A percentile compares a stretch with the other conserved stretches of the same genome.
phyloP scores from a whole-genome alignment of 1,284 basidiomycete genomes.

The Cryptococcus depauperatus region DNA sequence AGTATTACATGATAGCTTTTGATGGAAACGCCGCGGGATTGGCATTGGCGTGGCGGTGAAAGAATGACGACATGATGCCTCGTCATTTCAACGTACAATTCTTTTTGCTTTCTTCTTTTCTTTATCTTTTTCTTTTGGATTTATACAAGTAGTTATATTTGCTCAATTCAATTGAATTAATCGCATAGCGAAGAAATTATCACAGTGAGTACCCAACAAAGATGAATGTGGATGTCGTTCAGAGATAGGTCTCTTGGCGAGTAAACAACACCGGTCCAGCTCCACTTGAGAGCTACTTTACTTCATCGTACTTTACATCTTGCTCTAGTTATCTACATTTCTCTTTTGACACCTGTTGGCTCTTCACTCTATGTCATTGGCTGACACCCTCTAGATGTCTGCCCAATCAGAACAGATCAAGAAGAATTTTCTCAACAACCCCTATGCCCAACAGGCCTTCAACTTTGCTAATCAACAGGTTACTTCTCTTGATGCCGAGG shows the following conservation, averaged over 20 bases:
- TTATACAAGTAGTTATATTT: no score
- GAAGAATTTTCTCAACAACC: conserved; percentile 62
- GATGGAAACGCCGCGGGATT: background rate
- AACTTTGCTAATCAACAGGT: conserved; percentile 68
- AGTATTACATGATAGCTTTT: no score
- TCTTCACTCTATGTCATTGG: background rate
- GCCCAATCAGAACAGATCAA: conserved; percentile 42
- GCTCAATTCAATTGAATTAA: background rate
- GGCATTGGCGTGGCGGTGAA: background rate
- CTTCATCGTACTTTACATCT: background rate
- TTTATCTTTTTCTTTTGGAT: no score
- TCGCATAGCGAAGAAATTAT: no score
- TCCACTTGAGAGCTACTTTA: background rate
- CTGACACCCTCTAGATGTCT: conserved; percentile 30
- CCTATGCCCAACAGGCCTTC: conserved; percentile 68
- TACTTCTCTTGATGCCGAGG: conserved; percentile 88
- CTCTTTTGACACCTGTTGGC: background rate
- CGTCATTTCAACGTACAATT: background rate
- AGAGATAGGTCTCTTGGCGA: no score
- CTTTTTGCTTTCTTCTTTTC: conserved; percentile 1
- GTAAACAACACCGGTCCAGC: no score
- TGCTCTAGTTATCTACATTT: no score
- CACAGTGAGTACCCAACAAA: no score
- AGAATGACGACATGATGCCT: background rate
- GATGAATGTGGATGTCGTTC: no score